These are phyloP conservation scores for Clavispora vitiphila DNA, from an alignment of 805 yeast genomes.

Conservation along the genomic window DNA sequence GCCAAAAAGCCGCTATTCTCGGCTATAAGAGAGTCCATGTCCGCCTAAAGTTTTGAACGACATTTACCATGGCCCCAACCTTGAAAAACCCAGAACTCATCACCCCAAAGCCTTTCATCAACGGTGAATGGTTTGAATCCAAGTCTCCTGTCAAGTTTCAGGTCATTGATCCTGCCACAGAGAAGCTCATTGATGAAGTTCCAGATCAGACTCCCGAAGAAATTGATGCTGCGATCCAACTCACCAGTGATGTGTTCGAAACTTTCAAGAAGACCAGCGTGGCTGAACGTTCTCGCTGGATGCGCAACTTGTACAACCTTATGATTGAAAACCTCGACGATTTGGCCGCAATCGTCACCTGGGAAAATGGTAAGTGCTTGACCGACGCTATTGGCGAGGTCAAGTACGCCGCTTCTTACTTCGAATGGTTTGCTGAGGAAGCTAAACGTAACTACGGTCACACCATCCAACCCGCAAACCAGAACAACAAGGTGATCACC, in stretches of 20 bases:
- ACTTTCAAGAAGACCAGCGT: conserved; percentile 44
- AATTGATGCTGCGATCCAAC: conserved; percentile 42
- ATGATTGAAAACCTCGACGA: conserved; percentile 55
- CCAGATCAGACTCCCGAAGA: conserved; percentile 44
- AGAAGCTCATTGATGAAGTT: conserved; percentile 28
- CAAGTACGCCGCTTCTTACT: conserved; percentile 50
- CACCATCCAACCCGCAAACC: conserved; percentile 51
- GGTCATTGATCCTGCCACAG: conserved; percentile 39
- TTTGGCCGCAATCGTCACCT: conserved; percentile 49
- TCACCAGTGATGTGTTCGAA: conserved; percentile 43
- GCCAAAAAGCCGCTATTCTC: background rate
- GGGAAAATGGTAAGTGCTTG: conserved; percentile 59
- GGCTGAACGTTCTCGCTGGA: conserved; percentile 46
- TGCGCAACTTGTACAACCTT: conserved; percentile 45
- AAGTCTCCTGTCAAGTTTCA: conserved; percentile 33
- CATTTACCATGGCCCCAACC: conserved; percentile 11
- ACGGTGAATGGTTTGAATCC: conserved; percentile 36
- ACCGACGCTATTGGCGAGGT: conserved; percentile 53
- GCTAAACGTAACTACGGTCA: conserved; percentile 53
- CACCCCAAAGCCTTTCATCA: conserved; percentile 29
- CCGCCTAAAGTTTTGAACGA: background rate
- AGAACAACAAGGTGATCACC: conserved; percentile 48
- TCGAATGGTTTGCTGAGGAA: conserved; percentile 47
- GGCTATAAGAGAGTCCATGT: background rate
- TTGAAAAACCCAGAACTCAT: conserved; percentile 33